Evolutionary conservation across 2,329 filamentous ascomycete genomes (phyloP).

Genomic region (Claviceps maximensis): DNA sequence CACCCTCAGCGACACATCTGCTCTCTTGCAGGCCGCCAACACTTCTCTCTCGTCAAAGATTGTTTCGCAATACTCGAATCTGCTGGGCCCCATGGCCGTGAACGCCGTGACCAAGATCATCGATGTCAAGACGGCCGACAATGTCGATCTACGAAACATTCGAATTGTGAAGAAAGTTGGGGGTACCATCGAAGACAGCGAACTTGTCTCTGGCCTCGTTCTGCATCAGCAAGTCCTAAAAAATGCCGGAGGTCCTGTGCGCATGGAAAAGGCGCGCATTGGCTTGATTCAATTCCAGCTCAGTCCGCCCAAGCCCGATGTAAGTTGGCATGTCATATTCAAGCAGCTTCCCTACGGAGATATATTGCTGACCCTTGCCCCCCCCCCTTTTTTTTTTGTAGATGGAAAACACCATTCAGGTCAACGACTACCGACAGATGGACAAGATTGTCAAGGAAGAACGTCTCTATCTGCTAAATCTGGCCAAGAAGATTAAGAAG

Average conservation of each 20-base stretch:
- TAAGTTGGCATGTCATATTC: constrained; percentile 29
- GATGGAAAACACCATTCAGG: constrained; percentile 99
- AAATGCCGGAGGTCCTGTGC: constrained; percentile 74
- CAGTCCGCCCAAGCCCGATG: constrained; percentile 92
- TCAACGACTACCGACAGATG: constrained; percentile 99
- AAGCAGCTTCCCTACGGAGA: neutral
- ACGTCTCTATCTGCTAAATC: constrained; percentile 91
- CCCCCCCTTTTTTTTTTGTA: constrained; percentile 22
- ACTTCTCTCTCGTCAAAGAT: constrained; percentile 98
- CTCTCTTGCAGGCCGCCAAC: constrained; percentile 89
- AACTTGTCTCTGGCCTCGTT: constrained; percentile 89
- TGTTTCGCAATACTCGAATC: constrained; percentile 90
- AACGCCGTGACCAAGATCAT: constrained; percentile 94
- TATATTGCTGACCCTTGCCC: neutral
- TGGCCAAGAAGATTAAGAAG: constrained; percentile 99
- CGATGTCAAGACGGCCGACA: constrained; percentile 88
- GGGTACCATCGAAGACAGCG: constrained; percentile 95
- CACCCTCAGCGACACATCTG: constrained; percentile 71
- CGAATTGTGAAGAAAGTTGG: constrained; percentile 95
- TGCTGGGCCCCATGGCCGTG: constrained; percentile 94
- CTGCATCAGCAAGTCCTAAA: constrained; percentile 89
- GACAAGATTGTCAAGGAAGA: constrained; percentile 99
- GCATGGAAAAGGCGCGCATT: constrained; percentile 96
- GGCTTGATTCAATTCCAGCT: constrained; percentile 97
- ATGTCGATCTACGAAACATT: constrained; percentile 93